phyloP scores from a whole-genome alignment of 257 asterid genomes.

The Gynochthodes officinalis region DNA sequence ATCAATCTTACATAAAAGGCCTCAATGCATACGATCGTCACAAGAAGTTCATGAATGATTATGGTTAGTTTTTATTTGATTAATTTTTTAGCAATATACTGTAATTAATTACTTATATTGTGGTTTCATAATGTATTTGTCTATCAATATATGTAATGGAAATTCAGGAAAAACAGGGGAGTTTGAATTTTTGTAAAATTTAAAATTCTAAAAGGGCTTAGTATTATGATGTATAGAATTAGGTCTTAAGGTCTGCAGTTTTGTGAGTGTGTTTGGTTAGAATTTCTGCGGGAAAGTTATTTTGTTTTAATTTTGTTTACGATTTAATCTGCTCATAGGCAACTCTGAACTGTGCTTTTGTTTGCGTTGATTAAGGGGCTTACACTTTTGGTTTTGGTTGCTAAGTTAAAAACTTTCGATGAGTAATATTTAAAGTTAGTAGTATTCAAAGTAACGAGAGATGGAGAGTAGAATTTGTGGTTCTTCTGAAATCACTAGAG shows the following conservation, averaged over 20 bases:
- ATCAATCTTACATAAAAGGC: slow-evolving; percentile 85
- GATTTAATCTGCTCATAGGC: not conserved
- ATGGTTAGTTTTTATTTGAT: slow-evolving; percentile 43
- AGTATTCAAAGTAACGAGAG: not conserved
- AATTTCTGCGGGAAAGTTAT: not conserved
- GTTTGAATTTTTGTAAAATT: not conserved
- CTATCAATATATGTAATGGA: not conserved
- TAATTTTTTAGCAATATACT: not conserved
- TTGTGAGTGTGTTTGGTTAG: not conserved
- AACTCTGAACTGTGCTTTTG: not conserved
- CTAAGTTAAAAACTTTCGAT: not conserved
- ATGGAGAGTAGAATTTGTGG: not conserved
- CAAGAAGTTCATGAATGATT: slow-evolving; percentile 77
- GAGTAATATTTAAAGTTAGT: not conserved
- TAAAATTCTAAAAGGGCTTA: not conserved
- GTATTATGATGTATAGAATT: not conserved
- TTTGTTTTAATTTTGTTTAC: not conserved
- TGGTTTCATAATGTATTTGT: not conserved
- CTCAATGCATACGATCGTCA: slow-evolving; percentile 98
- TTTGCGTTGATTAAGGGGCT: not conserved
- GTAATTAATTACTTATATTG: not conserved
- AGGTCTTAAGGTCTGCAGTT: not conserved
- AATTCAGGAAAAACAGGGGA: not conserved
- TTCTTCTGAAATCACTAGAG: not conserved
- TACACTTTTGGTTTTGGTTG: not conserved